These are phyloP conservation scores for Phlebiopsis gigantea DNA, from an alignment of 768 basidiomycete genomes.

Conservation along the genomic window DNA sequence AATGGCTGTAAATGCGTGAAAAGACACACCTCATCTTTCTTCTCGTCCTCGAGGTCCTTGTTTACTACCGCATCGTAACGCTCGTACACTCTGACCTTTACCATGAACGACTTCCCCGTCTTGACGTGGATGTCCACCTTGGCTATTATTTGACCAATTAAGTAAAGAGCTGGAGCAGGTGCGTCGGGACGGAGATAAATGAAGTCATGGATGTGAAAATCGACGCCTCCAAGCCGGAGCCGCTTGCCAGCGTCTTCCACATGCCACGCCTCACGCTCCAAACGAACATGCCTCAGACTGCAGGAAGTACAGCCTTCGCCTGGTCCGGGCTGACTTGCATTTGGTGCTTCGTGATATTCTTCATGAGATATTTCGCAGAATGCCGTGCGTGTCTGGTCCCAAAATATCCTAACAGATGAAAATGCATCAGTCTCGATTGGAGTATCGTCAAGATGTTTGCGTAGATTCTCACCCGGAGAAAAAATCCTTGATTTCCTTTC, in stretches of 20 bases:
- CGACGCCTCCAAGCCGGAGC: conserved; percentile 6
- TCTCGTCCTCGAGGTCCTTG: neutral
- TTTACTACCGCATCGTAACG: conserved; percentile 37
- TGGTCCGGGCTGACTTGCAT: conserved; percentile 25
- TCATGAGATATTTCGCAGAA: conserved; percentile 40
- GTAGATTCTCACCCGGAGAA: conserved; percentile 57
- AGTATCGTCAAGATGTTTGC: neutral
- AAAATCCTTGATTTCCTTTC: conserved; percentile 34
- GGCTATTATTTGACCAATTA: conserved; percentile 52
- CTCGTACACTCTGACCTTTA: conserved; percentile 38
- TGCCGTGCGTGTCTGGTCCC: conserved; percentile 41
- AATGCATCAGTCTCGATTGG: neutral
- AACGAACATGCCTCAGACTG: conserved; percentile 27
- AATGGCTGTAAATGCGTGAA: neutral
- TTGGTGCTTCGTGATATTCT: conserved; percentile 10
- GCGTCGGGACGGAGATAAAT: conserved; percentile 43
- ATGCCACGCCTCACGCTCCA: conserved; percentile 21
- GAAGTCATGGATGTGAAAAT: conserved; percentile 58
- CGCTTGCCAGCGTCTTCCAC: conserved; percentile 17
- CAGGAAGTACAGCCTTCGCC: conserved; percentile 49
- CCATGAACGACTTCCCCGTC: conserved; percentile 17
- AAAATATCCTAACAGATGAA: conserved; percentile 37
- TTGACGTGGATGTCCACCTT: conserved; percentile 25
- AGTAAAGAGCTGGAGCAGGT: conserved; percentile 27
- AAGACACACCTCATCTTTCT: conserved; percentile 5